Evolutionary conservation across 1,284 basidiomycete species (phyloP), one percentile per base, ranked within the genome.

Genomic region (Ganoderma leucocontextum): DNA sequence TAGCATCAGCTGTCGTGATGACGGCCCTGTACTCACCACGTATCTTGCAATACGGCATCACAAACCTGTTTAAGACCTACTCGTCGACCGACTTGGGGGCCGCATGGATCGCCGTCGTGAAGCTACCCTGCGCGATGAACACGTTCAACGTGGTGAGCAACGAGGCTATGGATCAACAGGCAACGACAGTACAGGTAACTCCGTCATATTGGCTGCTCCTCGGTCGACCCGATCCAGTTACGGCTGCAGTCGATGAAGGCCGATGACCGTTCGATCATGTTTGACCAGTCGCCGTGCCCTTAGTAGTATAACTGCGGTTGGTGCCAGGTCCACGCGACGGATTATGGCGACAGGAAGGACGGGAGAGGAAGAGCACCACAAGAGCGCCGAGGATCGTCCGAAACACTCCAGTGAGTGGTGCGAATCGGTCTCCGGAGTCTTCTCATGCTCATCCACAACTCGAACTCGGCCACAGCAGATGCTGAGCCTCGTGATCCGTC

Each of bases 281-380:
- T 65, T 38, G 35, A 13, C 17, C 9, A 25, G 33, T 36, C 33
- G 60, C 5, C 36, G 13, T 57, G 60, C 42, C 52, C 53, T 36
- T 57, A 58, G 52, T 60, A 55, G 55, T 52, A 9, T 55, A 62
- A 66, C 65, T 66, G 65, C 65, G 65, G 33, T 62, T 60, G 39
- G 22, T 25, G 25, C 35, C 42, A 62, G 10, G 19, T 29, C 38
- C 35, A 59, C 36, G 9, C 25, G 13, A 38, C 41, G 42, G 36
- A 15, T 35, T 39, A 53, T 57, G 19, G 33, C 33, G 44, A 59
- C n/a, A 47, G 29, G 13, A 12, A 39, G 38, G 58, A 4, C 7
- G 6, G 35, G 35, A 29, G 38, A 15, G 22, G 12, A 25, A 41
- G 25, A 55, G 25, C 13, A 33, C 13, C 55, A 57, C 4, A 29